A percentile compares a stretch with the other conserved stretches of the same genome.
Evolutionary conservation across 2,329 filamentous ascomycete genomes (phyloP).

Genomic region (Aspergillus sp.): DNA sequence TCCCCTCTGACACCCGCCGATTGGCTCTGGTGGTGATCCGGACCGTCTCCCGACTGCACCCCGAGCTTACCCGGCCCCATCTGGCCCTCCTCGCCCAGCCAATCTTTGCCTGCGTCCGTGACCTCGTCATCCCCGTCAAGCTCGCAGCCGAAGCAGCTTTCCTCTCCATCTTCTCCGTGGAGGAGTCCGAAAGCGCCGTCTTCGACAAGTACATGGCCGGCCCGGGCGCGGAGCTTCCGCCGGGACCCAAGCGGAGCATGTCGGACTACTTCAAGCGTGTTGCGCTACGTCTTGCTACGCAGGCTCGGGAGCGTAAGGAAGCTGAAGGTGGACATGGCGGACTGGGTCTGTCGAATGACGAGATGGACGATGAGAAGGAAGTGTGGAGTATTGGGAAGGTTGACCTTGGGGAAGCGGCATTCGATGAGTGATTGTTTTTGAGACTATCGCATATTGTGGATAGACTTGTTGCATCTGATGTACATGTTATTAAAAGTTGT

Average conservation of each 20-base stretch:
- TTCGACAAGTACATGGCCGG: slow-evolving; percentile 86
- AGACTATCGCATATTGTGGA: slow-evolving; percentile 15
- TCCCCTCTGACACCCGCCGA: slow-evolving; percentile 73
- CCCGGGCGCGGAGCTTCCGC: slow-evolving; percentile 57
- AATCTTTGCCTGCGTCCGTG: slow-evolving; percentile 83
- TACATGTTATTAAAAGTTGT: slow-evolving; percentile 4
- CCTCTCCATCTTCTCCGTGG: slow-evolving; percentile 80
- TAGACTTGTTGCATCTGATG: slow-evolving; percentile 13
- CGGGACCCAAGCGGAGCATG: slow-evolving; percentile 80
- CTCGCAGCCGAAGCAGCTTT: slow-evolving; percentile 92
- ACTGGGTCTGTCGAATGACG: slow-evolving; percentile 79
- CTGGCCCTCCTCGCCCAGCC: slow-evolving; percentile 71
- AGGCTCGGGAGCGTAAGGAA: slow-evolving; percentile 81
- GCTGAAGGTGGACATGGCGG: slow-evolving; percentile 86
- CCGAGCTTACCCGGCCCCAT: slow-evolving; percentile 75
- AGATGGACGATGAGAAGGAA: slow-evolving; percentile 89
- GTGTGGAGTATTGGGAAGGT: slow-evolving; percentile 92
- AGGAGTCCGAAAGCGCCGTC: slow-evolving; percentile 74
- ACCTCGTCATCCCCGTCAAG: slow-evolving; percentile 90
- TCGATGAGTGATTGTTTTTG: slow-evolving; percentile 26
- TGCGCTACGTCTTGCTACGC: slow-evolving; percentile 71
- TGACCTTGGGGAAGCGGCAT: slow-evolving; percentile 60
- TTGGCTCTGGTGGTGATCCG: slow-evolving; percentile 80
- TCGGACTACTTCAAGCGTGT: slow-evolving; percentile 96
- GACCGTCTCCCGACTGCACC: slow-evolving; percentile 71